Percentiles rank a stretch among this genome's conserved stretches.
These are phyloP conservation scores for Ceratobasidium sp. DNA, from an alignment of 1,284 basidiomycete genomes.

Conservation along the genomic window DNA sequence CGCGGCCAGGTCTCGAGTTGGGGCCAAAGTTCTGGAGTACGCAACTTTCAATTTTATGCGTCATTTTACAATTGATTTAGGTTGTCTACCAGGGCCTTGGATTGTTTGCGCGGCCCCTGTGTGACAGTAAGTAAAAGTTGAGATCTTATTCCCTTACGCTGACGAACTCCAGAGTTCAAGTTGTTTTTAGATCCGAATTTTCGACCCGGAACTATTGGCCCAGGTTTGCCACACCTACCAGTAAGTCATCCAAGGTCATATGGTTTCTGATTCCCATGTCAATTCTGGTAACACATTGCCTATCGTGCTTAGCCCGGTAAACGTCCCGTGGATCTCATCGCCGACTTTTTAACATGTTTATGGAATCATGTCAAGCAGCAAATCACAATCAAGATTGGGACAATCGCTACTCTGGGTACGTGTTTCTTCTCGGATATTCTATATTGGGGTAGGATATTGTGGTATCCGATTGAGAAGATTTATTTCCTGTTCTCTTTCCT, in stretches of 20 bases:
- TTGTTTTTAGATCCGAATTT: conserved; percentile 83
- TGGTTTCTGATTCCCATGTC: too few species aligned
- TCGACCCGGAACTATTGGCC: conserved; percentile 75
- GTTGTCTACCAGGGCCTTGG: too few species aligned
- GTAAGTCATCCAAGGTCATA: too few species aligned
- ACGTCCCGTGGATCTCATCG: conserved; percentile 76
- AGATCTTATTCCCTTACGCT: conserved; percentile 52
- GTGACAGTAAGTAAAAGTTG: conserved; percentile 67
- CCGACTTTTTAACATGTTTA: conserved; percentile 81
- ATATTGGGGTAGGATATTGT: not conserved
- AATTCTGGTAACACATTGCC: too few species aligned
- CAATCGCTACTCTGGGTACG: conserved; percentile 82
- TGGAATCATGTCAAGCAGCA: conserved; percentile 88
- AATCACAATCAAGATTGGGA: conserved; percentile 84
- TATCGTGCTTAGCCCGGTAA: conserved; percentile 80
- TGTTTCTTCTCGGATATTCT: not conserved
- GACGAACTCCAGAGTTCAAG: conserved; percentile 70
- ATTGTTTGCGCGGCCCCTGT: too few species aligned
- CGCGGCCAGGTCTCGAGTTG: conserved; percentile 79
- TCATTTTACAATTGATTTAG: too few species aligned
- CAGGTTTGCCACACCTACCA: conserved; percentile 54
- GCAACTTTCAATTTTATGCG: not conserved
- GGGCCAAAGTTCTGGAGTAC: conserved; percentile 78
- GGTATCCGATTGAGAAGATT: too few species aligned
- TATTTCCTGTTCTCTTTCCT: too few species aligned